These are phyloP conservation scores for Coniochaeta ligniaria DNA, from an alignment of 2,329 filamentous ascomycete species.

Conservation along the genomic window DNA sequence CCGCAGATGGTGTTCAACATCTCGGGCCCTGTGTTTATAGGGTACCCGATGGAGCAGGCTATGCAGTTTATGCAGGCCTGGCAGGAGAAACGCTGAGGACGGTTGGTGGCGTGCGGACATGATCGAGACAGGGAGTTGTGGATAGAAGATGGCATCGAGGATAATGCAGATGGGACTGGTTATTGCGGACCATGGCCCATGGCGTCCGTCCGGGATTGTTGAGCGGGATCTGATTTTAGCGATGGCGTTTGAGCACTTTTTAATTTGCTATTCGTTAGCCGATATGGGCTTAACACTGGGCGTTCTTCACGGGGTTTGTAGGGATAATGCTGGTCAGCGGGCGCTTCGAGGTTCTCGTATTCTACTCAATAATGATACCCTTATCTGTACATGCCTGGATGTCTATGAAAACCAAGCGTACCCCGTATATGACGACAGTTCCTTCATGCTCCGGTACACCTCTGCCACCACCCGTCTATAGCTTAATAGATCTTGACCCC, in stretches of 20 bases:
- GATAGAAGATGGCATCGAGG: neutral
- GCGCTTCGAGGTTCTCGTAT: neutral
- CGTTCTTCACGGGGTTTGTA: neutral
- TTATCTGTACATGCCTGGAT: neutral
- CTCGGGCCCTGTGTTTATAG: slow-evolving; percentile 84
- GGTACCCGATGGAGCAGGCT: slow-evolving; percentile 80
- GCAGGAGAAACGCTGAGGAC: slow-evolving; percentile 22
- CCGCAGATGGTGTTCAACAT: slow-evolving; percentile 73
- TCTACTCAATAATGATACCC: neutral
- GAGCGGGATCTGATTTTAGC: neutral
- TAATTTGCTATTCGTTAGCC: neutral
- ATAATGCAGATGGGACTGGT: neutral
- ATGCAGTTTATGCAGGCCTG: slow-evolving; percentile 63
- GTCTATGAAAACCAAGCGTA: neutral
- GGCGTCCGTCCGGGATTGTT: neutral
- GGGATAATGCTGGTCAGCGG: neutral
- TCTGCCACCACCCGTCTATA: neutral
- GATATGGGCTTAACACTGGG: neutral
- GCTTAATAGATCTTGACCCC: neutral
- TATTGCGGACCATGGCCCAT: neutral
- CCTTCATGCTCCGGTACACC: neutral
- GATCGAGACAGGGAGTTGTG: neutral
- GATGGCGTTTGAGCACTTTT: neutral
- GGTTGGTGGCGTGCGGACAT: no score
- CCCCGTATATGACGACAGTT: neutral